These are phyloP conservation scores for Lumnitzera littorea DNA, from an alignment of 345 rosid genomes.

Conservation along the genomic window DNA sequence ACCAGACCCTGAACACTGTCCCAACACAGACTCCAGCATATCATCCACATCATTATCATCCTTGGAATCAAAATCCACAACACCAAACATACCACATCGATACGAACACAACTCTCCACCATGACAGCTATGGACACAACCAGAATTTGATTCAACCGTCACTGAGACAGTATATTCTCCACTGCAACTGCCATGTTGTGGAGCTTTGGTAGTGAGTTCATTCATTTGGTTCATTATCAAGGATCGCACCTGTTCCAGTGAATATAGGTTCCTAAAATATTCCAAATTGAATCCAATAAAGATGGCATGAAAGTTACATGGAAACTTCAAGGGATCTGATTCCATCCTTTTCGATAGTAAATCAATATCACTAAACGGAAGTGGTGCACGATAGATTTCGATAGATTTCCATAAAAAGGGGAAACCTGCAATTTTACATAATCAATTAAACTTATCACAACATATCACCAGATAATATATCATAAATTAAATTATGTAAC, in stretches of 20 bases:
- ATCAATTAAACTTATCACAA: not conserved
- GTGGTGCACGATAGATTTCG: conserved; percentile 84
- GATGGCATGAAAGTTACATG: conserved; percentile 57
- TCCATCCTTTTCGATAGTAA: conserved; percentile 40
- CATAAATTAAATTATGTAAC: not conserved
- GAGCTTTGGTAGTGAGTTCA: conserved; percentile 25
- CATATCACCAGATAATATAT: not conserved
- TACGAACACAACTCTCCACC: conserved; percentile 20
- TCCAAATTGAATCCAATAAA: conserved; percentile 37
- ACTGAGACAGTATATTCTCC: conserved; percentile 52
- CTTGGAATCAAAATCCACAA: conserved; percentile 20
- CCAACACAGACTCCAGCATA: conserved; percentile 34
- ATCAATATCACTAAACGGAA: conserved; percentile 72
- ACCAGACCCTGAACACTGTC: conserved; percentile 30
- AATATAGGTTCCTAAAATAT: conserved; percentile 9
- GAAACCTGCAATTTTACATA: conserved; percentile 31
- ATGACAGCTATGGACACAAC: conserved; percentile 15
- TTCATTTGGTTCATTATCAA: conserved; percentile 39
- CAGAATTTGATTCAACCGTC: conserved; percentile 27
- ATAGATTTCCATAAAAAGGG: conserved; percentile 84
- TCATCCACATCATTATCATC: conserved; percentile 58
- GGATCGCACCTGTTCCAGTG: conserved; percentile 19
- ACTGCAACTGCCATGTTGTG: conserved; percentile 46
- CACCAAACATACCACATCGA: conserved; percentile 41
- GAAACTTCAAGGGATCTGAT: conserved; percentile 43